Conservation (phyloP, 2,329 filamentous ascomycete genomes). For the Chaetomium globosum region DNA sequence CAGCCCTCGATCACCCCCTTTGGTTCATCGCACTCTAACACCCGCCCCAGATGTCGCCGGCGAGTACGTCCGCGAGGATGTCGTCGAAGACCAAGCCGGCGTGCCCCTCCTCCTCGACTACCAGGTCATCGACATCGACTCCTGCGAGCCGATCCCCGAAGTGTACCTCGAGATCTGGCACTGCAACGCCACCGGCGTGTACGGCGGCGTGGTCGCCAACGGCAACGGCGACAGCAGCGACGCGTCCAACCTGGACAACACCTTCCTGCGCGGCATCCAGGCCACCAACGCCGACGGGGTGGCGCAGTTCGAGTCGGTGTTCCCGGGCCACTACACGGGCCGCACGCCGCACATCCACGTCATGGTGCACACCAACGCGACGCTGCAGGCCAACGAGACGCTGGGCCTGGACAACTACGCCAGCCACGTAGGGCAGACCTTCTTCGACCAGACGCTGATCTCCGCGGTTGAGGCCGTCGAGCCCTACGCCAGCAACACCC, state of each 20-base stretch:
- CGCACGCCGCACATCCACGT: constrained; percentile 55
- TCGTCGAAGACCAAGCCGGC: constrained; percentile 50
- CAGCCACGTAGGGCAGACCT: constrained; percentile 65
- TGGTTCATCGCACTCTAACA: background rate
- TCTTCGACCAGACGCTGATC: constrained; percentile 64
- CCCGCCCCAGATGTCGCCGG: constrained; percentile 45
- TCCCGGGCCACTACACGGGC: constrained; percentile 51
- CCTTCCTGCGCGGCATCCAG: constrained; percentile 48
- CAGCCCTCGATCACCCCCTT: background rate
- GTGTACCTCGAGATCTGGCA: constrained; percentile 53
- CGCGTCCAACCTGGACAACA: constrained; percentile 45
- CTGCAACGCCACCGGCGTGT: constrained; percentile 52
- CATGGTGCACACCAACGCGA: constrained; percentile 48
- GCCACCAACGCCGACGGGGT: constrained; percentile 47
- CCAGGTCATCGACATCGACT: constrained; percentile 53
- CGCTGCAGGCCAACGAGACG: constrained; percentile 47
- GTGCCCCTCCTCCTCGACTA: constrained; percentile 51
- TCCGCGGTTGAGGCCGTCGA: constrained; percentile 50
- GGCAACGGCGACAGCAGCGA: constrained; percentile 48
- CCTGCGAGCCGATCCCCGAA: constrained; percentile 51
- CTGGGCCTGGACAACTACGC: constrained; percentile 48
- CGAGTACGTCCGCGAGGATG: constrained; percentile 49
- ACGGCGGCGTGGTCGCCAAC: constrained; percentile 50
- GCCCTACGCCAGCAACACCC: constrained; percentile 53
- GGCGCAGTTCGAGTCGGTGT: constrained; percentile 47